Conservation (phyloP, 2,329 filamentous ascomycete genomes). For the Colletotrichum endophyticum region DNA sequence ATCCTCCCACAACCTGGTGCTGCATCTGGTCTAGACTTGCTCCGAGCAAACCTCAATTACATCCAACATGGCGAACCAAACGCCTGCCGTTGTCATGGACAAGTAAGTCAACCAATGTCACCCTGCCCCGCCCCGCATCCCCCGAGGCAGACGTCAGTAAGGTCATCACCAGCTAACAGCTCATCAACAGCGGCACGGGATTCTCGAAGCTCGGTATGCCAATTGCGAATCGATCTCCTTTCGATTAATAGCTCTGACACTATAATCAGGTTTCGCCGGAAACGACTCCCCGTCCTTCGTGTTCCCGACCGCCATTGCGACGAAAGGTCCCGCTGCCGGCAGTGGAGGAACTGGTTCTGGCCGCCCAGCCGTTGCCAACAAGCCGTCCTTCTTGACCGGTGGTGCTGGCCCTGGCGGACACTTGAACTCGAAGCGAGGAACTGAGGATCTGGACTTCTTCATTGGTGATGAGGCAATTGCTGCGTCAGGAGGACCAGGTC, state of each 20-base stretch:
- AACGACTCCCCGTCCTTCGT: conserved; percentile 99
- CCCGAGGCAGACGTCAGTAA: conserved; percentile 24
- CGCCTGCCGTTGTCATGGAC: conserved; percentile 99
- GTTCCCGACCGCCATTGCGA: conserved; percentile 98
- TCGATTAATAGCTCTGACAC: conserved; percentile 28
- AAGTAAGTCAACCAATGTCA: conserved; percentile 72
- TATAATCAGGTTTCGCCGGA: conserved; percentile 83
- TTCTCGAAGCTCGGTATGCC: conserved; percentile 95
- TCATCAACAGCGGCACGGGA: conserved; percentile 83
- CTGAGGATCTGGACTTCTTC: conserved; percentile 97
- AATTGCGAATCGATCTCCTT: not conserved
- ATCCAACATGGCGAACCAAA: conserved; percentile 86
- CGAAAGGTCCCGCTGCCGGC: conserved; percentile 78
- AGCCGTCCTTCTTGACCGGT: conserved; percentile 92
- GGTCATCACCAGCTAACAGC: conserved; percentile 23
- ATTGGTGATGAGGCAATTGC: conserved; percentile 95
- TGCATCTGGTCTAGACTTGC: conserved; percentile 5
- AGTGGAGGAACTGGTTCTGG: conserved; percentile 81
- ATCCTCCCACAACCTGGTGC: conserved; percentile 11
- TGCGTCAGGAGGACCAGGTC: conserved; percentile 82
- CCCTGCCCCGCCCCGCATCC: conserved; percentile 32
- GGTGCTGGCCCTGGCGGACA: conserved; percentile 84
- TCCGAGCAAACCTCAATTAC: conserved; percentile 3
- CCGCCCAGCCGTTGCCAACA: conserved; percentile 88
- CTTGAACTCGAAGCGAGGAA: conserved; percentile 89